Evolutionary conservation across 306 rosid genomes (phyloP), one percentile per base, ranked within the genome.

Genomic region (Lotus japonicus): DNA sequence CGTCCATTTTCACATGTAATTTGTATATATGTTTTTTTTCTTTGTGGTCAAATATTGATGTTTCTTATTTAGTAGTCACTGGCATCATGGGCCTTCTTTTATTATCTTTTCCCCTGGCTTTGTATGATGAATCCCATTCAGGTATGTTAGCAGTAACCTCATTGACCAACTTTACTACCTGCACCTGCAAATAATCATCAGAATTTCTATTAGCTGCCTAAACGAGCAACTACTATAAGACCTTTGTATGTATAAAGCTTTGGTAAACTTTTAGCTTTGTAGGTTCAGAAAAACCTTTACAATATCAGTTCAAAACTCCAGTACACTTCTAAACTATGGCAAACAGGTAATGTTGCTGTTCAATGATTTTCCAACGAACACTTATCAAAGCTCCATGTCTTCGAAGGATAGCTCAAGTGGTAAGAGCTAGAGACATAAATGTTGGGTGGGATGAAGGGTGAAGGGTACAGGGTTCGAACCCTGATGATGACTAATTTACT

Each of bases 161-260:
- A 38, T 88, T 83, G 4, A 26, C 31, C 88, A 81, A 68, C 66
- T 83, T 83, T 68, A 85, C 87, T 46, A 85, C 85, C 70, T 80
- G 61, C 41, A 72, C 84, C 90, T 85, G 84, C 82, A 77, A 31
- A 61, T 56, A 19, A 67, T 53, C 35, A 55, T 26, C 10, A 14
- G 6, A 51, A 5, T 63, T 28, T 61, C 53, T 15, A 54, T 64
- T 54, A 71, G 61, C 7, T 33, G 28, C 33, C 39, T 16, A 61
- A 57, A 51, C 54, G 5, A 63, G 31, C 15, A 13, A 33, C 21
- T 14, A 65, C 26, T 21, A 3, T 1, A 21, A 21, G 26, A 21
- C 26, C 31, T 26, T 26, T 31, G 7, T 7, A 31, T 31, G 2
- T 31, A 31, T 5, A 7, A 31, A 31, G 7, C 36, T 31, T 31